phyloP scores from a whole-genome alignment of 768 basidiomycete species.

The Tylopilus vinaceipallidus region DNA sequence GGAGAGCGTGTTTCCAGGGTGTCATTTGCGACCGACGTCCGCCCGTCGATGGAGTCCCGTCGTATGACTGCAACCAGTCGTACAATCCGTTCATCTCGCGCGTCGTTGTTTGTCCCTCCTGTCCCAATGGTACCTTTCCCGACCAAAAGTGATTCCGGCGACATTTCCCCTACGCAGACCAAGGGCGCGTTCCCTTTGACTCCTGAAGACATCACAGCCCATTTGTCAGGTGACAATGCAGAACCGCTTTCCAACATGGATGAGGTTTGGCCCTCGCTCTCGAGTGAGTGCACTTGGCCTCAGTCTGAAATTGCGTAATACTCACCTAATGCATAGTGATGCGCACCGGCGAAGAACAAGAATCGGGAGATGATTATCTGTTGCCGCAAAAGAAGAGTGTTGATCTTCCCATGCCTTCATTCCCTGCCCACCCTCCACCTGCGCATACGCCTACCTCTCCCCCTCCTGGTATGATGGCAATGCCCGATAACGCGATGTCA shows the following conservation, averaged over 20 bases:
- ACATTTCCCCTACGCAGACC: constrained; percentile 45
- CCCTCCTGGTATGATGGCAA: constrained; percentile 37
- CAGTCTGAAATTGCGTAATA: background rate
- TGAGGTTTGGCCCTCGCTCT: constrained; percentile 68
- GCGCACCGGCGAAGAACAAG: constrained; percentile 50
- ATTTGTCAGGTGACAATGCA: constrained; percentile 38
- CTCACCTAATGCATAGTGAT: constrained; percentile 51
- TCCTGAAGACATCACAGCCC: constrained; percentile 59
- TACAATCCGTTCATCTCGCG: constrained; percentile 43
- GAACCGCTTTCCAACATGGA: constrained; percentile 43
- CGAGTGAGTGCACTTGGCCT: constrained; percentile 42
- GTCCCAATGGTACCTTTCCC: constrained; percentile 30
- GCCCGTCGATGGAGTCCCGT: constrained; percentile 44
- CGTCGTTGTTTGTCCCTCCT: constrained; percentile 40
- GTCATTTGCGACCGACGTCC: constrained; percentile 65
- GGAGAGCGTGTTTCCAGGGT: constrained; percentile 57
- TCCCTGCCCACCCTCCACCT: constrained; percentile 28
- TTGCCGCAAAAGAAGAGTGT: constrained; percentile 31
- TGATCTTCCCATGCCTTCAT: constrained; percentile 34
- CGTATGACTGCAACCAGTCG: constrained; percentile 42
- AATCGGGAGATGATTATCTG: constrained; percentile 44
- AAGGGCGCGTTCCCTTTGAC: constrained; percentile 44
- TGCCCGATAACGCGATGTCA: constrained; percentile 44
- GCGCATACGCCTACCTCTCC: constrained; percentile 35
- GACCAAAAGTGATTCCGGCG: constrained; percentile 24